These are phyloP conservation scores for Eutrema japonicum DNA, from an alignment of 345 rosid species.

Conservation along the genomic window DNA sequence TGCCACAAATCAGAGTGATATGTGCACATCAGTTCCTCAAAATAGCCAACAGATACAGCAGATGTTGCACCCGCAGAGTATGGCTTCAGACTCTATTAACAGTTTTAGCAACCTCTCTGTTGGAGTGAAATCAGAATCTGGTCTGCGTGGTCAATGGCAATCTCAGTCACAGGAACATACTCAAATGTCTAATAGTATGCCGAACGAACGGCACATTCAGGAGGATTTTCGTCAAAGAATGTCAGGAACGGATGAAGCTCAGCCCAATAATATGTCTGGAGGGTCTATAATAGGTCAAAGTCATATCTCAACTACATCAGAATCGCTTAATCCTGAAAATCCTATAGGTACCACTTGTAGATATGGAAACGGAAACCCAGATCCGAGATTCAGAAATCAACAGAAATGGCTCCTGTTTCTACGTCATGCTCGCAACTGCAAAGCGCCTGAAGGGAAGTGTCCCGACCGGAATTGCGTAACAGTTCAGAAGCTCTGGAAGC, in stretches of 20 bases:
- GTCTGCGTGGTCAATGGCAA: constrained; percentile 66
- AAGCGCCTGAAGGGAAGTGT: constrained; percentile 91
- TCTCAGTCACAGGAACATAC: constrained; percentile 63
- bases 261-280: constrained; percentile 72
- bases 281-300: constrained; percentile 57
- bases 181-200: constrained; percentile 53
- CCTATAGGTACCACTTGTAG: constrained; percentile 50
- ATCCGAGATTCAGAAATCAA: constrained; percentile 75
- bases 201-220: constrained; percentile 69
- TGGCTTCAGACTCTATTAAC: constrained; percentile 61
- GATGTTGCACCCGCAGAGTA: constrained; percentile 65
- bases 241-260: constrained; percentile 77
- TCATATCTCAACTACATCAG: constrained; percentile 52
- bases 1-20: constrained; percentile 57
- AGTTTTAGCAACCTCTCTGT: constrained; percentile 56
- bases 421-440: constrained; percentile 87
- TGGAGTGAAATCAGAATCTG: constrained; percentile 63
- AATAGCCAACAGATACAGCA: constrained; percentile 73
- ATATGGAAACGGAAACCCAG: constrained; percentile 66
- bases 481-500: constrained; percentile 74
- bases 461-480: constrained; percentile 62
- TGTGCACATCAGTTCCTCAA: constrained; percentile 55
- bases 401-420: constrained; percentile 88
- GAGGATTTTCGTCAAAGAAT: constrained; percentile 82
- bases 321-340: constrained; percentile 49